These are phyloP conservation scores for Trichoderma orchidacearum DNA, from an alignment of 495 filamentous ascomycete species.

Conservation along the genomic window DNA sequence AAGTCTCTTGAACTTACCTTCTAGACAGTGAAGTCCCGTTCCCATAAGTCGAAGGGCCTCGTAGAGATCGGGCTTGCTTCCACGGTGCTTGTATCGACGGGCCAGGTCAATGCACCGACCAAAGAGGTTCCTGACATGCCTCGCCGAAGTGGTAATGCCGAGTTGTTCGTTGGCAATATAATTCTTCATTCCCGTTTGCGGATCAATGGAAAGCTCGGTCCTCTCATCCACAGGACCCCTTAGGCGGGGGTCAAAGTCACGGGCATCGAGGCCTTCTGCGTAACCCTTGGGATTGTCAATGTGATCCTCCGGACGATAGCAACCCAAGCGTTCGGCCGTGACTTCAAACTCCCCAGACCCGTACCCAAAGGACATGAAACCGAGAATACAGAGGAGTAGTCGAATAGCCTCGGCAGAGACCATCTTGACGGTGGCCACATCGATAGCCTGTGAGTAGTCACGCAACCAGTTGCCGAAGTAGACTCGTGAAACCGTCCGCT, in stretches of 20 bases:
- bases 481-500: constrained; percentile 73
- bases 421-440: constrained; percentile 77
- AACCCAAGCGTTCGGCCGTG: constrained; percentile 72
- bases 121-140: constrained; percentile 59
- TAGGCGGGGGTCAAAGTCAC: constrained; percentile 64
- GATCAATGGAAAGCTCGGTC: constrained; percentile 64
- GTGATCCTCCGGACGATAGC: constrained; percentile 78
- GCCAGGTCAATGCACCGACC: constrained; percentile 58
- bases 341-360: constrained; percentile 89
- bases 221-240: constrained; percentile 70
- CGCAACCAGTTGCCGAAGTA: constrained; percentile 89
- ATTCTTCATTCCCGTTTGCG: constrained; percentile 71
- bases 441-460: constrained; percentile 70
- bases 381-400: constrained; percentile 54
- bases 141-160: constrained; percentile 63
- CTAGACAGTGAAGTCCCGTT: constrained; percentile 80
- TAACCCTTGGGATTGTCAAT: constrained; percentile 74
- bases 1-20: constrained; percentile 37
- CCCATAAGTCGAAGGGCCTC: constrained; percentile 77
- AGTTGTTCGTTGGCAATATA: constrained; percentile 76
- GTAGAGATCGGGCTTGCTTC: constrained; percentile 59
- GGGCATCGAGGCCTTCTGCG: constrained; percentile 73
- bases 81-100: constrained; percentile 46
- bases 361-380: constrained; percentile 57
- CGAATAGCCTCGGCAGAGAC: constrained; percentile 83